These are phyloP conservation scores for Solidago caesia DNA, from an alignment of 129 eudicot species.

Conservation along the genomic window DNA sequence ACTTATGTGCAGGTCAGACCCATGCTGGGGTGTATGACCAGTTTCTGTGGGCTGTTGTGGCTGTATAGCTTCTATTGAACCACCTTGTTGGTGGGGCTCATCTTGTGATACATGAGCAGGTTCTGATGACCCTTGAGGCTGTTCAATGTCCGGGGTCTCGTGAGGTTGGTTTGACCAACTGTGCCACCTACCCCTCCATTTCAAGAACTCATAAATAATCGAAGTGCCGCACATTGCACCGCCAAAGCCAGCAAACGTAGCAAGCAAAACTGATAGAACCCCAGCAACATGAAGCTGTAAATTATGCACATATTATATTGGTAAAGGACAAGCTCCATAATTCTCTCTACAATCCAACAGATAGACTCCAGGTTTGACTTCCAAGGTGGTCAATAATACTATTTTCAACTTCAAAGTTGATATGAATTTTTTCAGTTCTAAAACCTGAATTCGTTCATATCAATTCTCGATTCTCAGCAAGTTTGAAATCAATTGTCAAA, in stretches of 20 bases:
- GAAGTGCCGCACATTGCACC: conserved; percentile 83
- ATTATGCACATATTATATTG: conserved; percentile 14
- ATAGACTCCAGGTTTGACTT: conserved; percentile 10
- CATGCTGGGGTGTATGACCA: conserved; percentile 23
- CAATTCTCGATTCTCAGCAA: background rate
- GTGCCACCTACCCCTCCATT: conserved; percentile 50
- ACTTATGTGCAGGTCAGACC: conserved; percentile 26
- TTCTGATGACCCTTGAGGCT: conserved; percentile 35
- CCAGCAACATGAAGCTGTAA: conserved; percentile 71
- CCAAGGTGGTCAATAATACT: background rate
- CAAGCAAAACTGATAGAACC: conserved; percentile 77
- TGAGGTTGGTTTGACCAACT: conserved; percentile 36
- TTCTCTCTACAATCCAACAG: background rate
- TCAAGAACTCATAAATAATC: conserved; percentile 48
- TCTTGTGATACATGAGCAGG: conserved; percentile 28
- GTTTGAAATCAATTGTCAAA: conserved; percentile 20
- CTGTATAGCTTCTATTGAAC: conserved; percentile 29
- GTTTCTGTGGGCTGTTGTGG: conserved; percentile 38
- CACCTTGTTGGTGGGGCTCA: conserved; percentile 34
- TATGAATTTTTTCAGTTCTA: background rate
- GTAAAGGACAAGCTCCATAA: background rate
- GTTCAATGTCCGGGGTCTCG: conserved; percentile 23
- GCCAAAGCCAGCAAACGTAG: conserved; percentile 91
- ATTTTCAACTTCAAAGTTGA: background rate
- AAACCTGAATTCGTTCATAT: background rate